Evolutionary conservation across 306 rosid species (phyloP).

Genomic region (Dicorynia guianensis): DNA sequence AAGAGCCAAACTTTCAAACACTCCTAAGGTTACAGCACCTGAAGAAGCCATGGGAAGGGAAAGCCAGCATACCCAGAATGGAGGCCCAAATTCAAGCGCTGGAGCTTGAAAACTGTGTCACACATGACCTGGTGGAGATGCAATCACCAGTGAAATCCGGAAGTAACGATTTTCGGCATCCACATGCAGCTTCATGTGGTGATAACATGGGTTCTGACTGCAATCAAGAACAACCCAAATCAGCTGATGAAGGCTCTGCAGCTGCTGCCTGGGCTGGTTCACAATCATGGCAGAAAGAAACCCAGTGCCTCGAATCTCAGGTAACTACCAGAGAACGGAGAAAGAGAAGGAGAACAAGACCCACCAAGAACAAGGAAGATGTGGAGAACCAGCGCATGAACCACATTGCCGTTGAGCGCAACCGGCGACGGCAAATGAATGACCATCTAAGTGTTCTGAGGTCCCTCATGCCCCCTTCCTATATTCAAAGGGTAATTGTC

Average conservation of each 20-base stretch:
- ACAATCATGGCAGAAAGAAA: conserved; percentile 35
- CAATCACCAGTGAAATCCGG: conserved; percentile 76
- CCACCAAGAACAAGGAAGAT: conserved; percentile 84
- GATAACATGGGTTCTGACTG: conserved; percentile 54
- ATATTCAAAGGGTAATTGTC: conserved; percentile 74
- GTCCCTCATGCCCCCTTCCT: conserved; percentile 87
- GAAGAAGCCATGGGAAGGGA: conserved; percentile 62
- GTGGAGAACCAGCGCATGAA: conserved; percentile 95
- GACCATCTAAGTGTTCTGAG: conserved; percentile 90
- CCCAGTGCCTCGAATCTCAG: conserved; percentile 46
- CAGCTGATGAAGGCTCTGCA: conserved; percentile 28
- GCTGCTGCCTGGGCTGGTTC: conserved; percentile 21
- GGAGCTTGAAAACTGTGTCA: conserved; percentile 74
- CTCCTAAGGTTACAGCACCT: conserved; percentile 68
- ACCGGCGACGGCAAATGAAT: conserved; percentile 94
- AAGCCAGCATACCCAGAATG: conserved; percentile 42
- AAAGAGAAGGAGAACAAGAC: conserved; percentile 83
- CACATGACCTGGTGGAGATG: conserved; percentile 61
- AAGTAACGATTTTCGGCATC: conserved; percentile 53
- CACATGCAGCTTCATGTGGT: conserved; percentile 50
- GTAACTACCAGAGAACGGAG: conserved; percentile 54
- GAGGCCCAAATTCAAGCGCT: conserved; percentile 53
- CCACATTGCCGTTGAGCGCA: conserved; percentile 94
- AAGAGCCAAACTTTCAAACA: conserved; percentile 78
- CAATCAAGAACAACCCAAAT: conserved; percentile 50